Conservation (phyloP, 2,329 filamentous ascomycete genomes). For the Pestalotiopsis fici region DNA sequence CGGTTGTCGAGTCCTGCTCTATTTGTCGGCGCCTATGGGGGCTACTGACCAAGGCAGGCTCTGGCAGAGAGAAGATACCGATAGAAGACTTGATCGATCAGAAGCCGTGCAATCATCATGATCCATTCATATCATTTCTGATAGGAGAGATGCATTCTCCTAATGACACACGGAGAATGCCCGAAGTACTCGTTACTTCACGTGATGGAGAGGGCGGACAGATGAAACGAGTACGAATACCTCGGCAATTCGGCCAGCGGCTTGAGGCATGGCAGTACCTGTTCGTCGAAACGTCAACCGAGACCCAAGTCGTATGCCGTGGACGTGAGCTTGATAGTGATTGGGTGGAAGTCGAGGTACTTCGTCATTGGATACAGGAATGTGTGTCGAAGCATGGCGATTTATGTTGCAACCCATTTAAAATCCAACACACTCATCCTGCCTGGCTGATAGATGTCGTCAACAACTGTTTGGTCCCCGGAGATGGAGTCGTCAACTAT, state of each 20-base stretch:
- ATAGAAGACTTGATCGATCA: too few relatives aligned
- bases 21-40: background rate
- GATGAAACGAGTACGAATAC: too few relatives aligned
- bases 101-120: too few relatives aligned
- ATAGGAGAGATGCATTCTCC: too few relatives aligned
- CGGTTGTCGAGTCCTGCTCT: background rate
- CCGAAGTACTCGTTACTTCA: too few relatives aligned
- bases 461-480: background rate
- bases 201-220: too few relatives aligned
- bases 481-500: background rate
- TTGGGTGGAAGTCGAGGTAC: conserved; percentile 3
- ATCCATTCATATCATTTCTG: too few relatives aligned
- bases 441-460: conserved; percentile 3
- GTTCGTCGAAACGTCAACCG: background rate
- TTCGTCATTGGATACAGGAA: background rate
- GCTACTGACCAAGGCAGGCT: too few relatives aligned
- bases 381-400: background rate
- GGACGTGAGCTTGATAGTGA: background rate
- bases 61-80: too few relatives aligned
- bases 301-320: background rate
- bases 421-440: background rate
- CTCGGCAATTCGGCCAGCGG: too few relatives aligned
- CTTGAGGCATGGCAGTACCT: background rate
- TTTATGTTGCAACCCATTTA: background rate
- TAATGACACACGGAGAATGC: too few relatives aligned